A percentile compares a stretch with the other conserved stretches of the same genome.
Evolutionary conservation across 2,329 filamentous ascomycete genomes (phyloP).

Genomic region (Juglanconis oblonga): DNA sequence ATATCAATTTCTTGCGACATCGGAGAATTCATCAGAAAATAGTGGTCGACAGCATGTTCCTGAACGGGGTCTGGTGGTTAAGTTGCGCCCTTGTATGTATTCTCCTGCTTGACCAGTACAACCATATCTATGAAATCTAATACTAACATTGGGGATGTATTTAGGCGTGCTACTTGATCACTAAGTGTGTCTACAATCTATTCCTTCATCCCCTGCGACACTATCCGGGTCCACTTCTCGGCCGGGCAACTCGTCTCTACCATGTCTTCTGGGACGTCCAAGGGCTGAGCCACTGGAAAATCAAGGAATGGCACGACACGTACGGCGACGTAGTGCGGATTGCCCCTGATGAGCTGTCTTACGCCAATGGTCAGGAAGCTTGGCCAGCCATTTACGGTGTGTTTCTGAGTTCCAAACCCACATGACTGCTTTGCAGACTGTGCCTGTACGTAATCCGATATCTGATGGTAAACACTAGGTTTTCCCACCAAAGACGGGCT

Average conservation of each 20-base stretch:
- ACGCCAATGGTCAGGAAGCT: not conserved
- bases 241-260: constrained; percentile 16
- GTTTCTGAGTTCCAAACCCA: not conserved
- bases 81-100: not conserved
- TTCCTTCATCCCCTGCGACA: constrained; percentile 21
- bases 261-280: constrained; percentile 9
- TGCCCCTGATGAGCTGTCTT: constrained; percentile 11
- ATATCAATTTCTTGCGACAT: not conserved
- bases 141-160: not conserved
- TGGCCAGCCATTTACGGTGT: constrained; percentile 10
- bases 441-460: not conserved
- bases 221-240: constrained; percentile 20
- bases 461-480: not conserved
- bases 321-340: constrained; percentile 11
- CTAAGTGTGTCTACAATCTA: constrained; percentile 16
- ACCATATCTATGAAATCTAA: not conserved
- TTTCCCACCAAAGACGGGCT: constrained; percentile 9
- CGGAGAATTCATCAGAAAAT: not conserved
- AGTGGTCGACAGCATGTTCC: not conserved
- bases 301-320: constrained; percentile 11
- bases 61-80: not conserved
- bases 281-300: constrained; percentile 11
- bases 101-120: not conserved
- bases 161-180: not conserved
- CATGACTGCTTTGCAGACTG: not conserved